A percentile compares a stretch with the other conserved stretches of the same genome.
Conservation (phyloP, 139 green algal species). For the Klebsormidium nitens region DNA sequence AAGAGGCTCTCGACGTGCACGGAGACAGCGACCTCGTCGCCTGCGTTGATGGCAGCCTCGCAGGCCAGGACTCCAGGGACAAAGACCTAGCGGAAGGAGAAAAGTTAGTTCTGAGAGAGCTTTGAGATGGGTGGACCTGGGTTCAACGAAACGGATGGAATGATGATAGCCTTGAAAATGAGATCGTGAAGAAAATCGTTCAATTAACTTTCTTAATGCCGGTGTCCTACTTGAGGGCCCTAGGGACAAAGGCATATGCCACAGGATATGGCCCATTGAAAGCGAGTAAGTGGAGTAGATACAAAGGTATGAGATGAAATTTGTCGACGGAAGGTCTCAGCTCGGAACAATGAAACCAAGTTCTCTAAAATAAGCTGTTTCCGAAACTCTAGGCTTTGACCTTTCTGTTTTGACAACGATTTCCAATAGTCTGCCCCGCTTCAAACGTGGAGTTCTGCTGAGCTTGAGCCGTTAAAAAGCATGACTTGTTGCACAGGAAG, state of each 20-base stretch:
- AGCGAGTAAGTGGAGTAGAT: no score
- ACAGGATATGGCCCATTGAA: no score
- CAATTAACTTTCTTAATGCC: slow-evolving; percentile 8
- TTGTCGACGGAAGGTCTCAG: no score
- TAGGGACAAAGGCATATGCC: neutral
- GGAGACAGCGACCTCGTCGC: slow-evolving; percentile 68
- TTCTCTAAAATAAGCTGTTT: no score
- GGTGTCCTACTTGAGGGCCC: neutral
- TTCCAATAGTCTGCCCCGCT: no score
- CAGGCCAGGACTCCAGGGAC: slow-evolving; percentile 63
- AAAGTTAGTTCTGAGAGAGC: slow-evolving; percentile 10
- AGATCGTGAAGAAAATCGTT: slow-evolving; percentile 3
- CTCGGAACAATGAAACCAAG: no score
- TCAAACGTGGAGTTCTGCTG: no score
- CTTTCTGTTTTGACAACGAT: no score
- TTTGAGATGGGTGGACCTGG: neutral
- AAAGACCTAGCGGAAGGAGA: slow-evolving; percentile 48
- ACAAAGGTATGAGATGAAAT: no score
- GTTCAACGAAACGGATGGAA: neutral
- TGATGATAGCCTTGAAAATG: slow-evolving; percentile 5
- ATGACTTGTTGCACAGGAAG: neutral
- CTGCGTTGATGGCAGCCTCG: slow-evolving; percentile 49
- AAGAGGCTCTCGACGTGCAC: slow-evolving; percentile 45
- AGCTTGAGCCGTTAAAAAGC: no score
- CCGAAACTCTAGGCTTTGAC: no score